Conservation (phyloP, 1,284 basidiomycete species). For the Moesziomyces sp. region DNA sequence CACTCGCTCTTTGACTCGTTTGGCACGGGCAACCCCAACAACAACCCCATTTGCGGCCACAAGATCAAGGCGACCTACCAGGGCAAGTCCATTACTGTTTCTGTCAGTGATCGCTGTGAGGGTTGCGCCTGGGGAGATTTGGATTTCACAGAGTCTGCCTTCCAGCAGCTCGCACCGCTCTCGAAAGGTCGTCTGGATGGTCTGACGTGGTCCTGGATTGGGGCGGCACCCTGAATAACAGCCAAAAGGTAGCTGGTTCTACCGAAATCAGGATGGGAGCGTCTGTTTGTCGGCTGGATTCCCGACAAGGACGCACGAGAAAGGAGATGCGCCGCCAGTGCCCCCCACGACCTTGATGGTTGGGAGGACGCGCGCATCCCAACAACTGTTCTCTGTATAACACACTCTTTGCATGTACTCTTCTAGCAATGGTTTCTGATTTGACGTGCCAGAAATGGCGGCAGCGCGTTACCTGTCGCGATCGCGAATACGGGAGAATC, state of each 20-base stretch:
- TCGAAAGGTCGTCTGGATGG: slow-evolving; percentile 46
- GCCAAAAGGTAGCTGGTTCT: background rate
- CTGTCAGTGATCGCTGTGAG: slow-evolving; percentile 57
- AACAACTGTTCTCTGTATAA: too few relatives aligned
- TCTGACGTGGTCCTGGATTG: slow-evolving; percentile 55
- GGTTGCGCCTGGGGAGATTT: slow-evolving; percentile 52
- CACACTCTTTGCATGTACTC: too few relatives aligned
- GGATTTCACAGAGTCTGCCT: slow-evolving; percentile 56
- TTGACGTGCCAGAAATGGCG: too few relatives aligned
- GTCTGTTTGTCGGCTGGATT: slow-evolving; percentile 13
- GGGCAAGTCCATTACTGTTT: slow-evolving; percentile 57
- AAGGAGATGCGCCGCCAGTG: too few relatives aligned
- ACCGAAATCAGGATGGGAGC: background rate
- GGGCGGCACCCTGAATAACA: slow-evolving; percentile 22
- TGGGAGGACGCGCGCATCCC: too few relatives aligned
- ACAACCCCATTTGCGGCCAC: slow-evolving; percentile 59
- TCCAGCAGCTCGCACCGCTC: slow-evolving; percentile 46
- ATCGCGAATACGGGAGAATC: too few relatives aligned
- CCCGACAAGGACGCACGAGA: too few relatives aligned
- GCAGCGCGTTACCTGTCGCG: too few relatives aligned
- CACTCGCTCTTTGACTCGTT: slow-evolving; percentile 50
- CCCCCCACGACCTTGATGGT: too few relatives aligned
- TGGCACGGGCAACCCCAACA: slow-evolving; percentile 59
- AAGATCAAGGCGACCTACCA: slow-evolving; percentile 57
- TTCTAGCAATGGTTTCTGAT: too few relatives aligned